A percentile compares a stretch with the other conserved stretches of the same genome.
These are phyloP conservation scores for Aspergillus sp. DNA, from an alignment of 2,329 filamentous ascomycete species.

Conservation along the genomic window DNA sequence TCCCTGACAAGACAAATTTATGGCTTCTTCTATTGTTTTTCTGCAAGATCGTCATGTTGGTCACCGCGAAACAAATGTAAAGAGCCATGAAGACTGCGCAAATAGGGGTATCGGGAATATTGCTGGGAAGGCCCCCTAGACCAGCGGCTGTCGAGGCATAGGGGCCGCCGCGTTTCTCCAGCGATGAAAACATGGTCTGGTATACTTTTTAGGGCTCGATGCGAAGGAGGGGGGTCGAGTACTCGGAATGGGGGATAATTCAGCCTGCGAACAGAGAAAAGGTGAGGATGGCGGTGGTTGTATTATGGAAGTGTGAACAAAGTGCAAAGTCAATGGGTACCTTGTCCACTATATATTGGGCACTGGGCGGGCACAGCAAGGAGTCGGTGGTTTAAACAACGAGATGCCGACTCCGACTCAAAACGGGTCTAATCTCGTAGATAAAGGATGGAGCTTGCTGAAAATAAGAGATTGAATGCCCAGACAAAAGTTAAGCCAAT, in stretches of 20 bases:
- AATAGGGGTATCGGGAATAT: slow-evolving; percentile 63
- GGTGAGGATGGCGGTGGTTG: neutral
- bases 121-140: slow-evolving; percentile 52
- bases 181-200: neutral
- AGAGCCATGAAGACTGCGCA: slow-evolving; percentile 60
- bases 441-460: neutral
- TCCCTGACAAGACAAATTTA: slow-evolving; percentile 51
- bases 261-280: neutral
- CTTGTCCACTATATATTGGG: neutral
- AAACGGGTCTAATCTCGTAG: neutral
- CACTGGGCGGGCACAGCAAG: neutral
- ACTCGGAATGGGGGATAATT: neutral
- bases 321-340: neutral
- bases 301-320: neutral
- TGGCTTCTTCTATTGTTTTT: slow-evolving; percentile 43
- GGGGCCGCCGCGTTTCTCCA: slow-evolving; percentile 22
- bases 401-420: neutral
- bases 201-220: neutral
- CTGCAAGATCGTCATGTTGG: slow-evolving; percentile 48
- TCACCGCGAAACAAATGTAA: slow-evolving; percentile 43
- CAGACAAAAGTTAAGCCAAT: neutral
- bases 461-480: neutral
- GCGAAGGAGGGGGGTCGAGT: neutral
- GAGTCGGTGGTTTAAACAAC: neutral
- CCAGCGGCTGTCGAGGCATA: slow-evolving; percentile 32